Conservation (phyloP, 1,284 basidiomycete genomes). For the Sutorius eximius region DNA sequence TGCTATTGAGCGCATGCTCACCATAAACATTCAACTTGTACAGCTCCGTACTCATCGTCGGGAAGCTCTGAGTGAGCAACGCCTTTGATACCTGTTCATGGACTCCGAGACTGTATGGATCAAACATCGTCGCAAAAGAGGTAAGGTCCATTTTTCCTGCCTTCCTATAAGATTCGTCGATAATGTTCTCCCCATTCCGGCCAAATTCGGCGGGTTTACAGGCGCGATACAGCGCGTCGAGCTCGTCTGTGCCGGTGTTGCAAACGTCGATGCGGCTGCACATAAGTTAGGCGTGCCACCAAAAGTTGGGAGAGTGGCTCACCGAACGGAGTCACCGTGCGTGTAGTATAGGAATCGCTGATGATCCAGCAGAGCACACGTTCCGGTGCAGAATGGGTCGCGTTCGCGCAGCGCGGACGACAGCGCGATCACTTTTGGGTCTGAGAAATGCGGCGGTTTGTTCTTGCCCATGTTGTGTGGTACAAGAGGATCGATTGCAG, state of each 20-base stretch:
- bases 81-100: conserved; percentile 20
- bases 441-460: background rate
- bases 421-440: background rate
- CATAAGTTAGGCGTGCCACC: background rate
- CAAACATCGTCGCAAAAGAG: conserved; percentile 31
- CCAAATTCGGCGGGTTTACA: background rate
- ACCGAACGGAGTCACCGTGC: background rate
- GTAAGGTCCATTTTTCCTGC: conserved; percentile 22
- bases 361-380: background rate
- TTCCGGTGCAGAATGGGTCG: background rate
- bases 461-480: background rate
- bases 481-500: too few species aligned
- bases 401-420: background rate
- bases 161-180: background rate
- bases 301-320: background rate
- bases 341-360: background rate
- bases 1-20: background rate
- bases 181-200: background rate
- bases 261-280: background rate
- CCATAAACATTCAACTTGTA: conserved; percentile 43
- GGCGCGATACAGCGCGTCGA: background rate
- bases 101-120: conserved; percentile 18
- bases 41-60: conserved; percentile 30
- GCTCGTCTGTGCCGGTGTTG: background rate
- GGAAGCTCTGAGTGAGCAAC: conserved; percentile 21